phyloP scores from a whole-genome alignment of 306 rosid genomes.

The Cotoneaster glaucophyllus region DNA sequence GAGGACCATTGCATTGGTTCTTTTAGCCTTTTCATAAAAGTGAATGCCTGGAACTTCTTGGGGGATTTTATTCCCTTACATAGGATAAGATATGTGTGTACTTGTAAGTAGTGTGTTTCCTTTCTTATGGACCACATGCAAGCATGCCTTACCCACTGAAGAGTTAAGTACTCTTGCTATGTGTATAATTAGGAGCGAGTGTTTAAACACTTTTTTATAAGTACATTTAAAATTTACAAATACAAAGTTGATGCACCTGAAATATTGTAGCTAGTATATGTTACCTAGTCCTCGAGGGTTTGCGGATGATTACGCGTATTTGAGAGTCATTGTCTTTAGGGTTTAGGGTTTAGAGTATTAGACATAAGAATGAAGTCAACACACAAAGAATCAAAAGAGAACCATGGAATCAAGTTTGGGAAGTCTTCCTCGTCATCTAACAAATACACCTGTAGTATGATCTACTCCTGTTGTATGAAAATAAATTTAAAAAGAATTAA shows the following conservation, averaged over 20 bases:
- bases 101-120: background rate
- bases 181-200: background rate
- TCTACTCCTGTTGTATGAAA: background rate
- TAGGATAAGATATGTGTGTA: background rate
- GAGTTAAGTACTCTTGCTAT: background rate
- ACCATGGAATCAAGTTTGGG: background rate
- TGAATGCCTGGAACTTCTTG: conserved; percentile 20
- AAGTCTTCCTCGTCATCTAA: background rate
- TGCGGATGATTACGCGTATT: background rate
- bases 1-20: conserved; percentile 30
- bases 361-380: background rate
- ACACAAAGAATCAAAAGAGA: background rate
- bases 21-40: conserved; percentile 42
- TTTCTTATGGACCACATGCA: background rate
- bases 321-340: background rate
- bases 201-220: too few species aligned
- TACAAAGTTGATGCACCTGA: background rate
- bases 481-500: too few species aligned
- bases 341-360: too few species aligned
- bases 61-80: conserved; percentile 23
- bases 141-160: background rate
- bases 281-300: background rate
- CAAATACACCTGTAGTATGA: background rate
- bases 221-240: too few species aligned
- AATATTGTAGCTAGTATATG: too few species aligned